These are phyloP conservation scores for Candida tammaniensis DNA, from an alignment of 805 yeast species.

Conservation along the genomic window DNA sequence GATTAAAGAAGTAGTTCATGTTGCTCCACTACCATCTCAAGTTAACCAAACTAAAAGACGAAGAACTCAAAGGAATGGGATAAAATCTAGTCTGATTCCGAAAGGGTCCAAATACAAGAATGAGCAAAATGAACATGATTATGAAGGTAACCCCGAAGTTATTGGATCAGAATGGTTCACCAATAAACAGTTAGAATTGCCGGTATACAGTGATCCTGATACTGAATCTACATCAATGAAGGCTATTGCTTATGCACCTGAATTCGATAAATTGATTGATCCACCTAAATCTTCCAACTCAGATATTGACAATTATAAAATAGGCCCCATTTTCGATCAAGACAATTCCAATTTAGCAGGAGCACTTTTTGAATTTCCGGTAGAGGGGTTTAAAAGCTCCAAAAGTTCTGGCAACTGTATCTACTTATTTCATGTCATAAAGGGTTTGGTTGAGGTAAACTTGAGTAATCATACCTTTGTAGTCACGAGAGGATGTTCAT, in stretches of 20 bases:
- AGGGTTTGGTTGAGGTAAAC: slow-evolving; percentile 69
- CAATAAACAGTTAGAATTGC: slow-evolving; percentile 37
- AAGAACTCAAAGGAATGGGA: too few species aligned
- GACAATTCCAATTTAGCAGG: slow-evolving; percentile 56
- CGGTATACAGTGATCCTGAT: slow-evolving; percentile 49
- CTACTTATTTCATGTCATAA: slow-evolving; percentile 70
- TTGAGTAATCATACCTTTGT: slow-evolving; percentile 57
- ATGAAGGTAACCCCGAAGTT: slow-evolving; percentile 38
- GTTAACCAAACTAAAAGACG: slow-evolving; percentile 1
- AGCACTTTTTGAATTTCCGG: slow-evolving; percentile 68
- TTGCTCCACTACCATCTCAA: slow-evolving; percentile 26
- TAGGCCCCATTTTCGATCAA: slow-evolving; percentile 59
- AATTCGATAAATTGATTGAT: slow-evolving; percentile 44
- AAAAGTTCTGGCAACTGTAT: slow-evolving; percentile 64
- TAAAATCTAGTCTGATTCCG: background rate
- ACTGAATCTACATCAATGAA: slow-evolving; percentile 25
- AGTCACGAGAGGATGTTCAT: slow-evolving; percentile 70
- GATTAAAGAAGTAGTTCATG: slow-evolving; percentile 56
- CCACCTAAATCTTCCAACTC: slow-evolving; percentile 15
- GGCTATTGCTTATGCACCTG: slow-evolving; percentile 66
- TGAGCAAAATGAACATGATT: slow-evolving; percentile 19
- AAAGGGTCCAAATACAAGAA: slow-evolving; percentile 5
- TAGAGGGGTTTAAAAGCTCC: slow-evolving; percentile 56
- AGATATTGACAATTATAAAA: slow-evolving; percentile 46
- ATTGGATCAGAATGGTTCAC: slow-evolving; percentile 55